A percentile compares a stretch with the other conserved stretches of the same genome.
Conservation (phyloP, 495 filamentous ascomycete genomes). For the Aspergillus steynii region DNA sequence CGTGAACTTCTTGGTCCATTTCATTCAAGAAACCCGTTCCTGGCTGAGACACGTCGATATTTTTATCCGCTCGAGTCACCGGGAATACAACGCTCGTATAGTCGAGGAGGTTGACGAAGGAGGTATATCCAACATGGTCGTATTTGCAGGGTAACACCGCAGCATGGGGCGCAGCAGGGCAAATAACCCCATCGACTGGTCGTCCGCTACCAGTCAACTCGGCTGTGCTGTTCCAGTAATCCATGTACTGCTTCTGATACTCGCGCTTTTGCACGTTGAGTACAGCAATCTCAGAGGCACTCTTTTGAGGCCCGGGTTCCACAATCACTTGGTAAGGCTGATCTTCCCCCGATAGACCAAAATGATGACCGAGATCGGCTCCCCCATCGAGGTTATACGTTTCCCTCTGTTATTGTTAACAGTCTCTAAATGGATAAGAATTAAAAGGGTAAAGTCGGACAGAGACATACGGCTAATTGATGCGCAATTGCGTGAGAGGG, state of each 20-base stretch:
- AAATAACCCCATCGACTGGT: conserved; percentile 56
- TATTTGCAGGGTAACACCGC: conserved; percentile 52
- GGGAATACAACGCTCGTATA: conserved; percentile 60
- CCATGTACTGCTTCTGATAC: conserved; percentile 64
- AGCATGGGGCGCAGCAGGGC: conserved; percentile 44
- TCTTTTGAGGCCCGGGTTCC: conserved; percentile 28
- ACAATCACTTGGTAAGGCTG: conserved; percentile 40
- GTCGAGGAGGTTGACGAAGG: conserved; percentile 57
- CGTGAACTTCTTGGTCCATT: conserved; percentile 42
- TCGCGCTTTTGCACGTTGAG: conserved; percentile 59
- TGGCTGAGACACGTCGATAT: conserved; percentile 44
- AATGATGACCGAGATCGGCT: conserved; percentile 48
- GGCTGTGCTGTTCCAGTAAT: conserved; percentile 67
- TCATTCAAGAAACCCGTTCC: conserved; percentile 40
- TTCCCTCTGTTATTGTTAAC: conserved; percentile 12
- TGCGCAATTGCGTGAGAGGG: conserved; percentile 44
- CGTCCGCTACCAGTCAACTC: conserved; percentile 55
- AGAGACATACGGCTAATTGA: conserved; percentile 31
- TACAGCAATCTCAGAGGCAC: conserved; percentile 49
- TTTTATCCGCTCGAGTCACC: conserved; percentile 56
- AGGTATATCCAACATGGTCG: conserved; percentile 51
- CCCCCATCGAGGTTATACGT: conserved; percentile 49
- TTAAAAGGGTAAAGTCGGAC: neutral
- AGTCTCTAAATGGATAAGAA: neutral
- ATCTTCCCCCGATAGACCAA: conserved; percentile 58